These are phyloP conservation scores for Sporothrix globosa DNA, from an alignment of 2,329 filamentous ascomycete species.

Conservation along the genomic window DNA sequence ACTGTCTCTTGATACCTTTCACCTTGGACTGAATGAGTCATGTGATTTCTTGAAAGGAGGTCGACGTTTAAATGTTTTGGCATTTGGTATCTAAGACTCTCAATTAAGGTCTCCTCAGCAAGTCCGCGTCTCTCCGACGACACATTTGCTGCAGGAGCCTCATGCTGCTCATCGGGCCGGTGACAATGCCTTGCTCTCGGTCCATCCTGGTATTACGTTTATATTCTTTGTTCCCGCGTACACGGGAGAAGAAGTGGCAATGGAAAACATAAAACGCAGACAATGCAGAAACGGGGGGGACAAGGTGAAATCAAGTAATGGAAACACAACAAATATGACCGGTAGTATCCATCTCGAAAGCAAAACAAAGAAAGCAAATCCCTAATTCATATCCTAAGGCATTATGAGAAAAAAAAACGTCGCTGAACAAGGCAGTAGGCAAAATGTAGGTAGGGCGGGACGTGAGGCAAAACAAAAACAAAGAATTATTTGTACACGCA, in stretches of 20 bases:
- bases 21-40: no score
- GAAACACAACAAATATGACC: not conserved
- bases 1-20: no score
- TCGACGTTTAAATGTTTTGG: not conserved
- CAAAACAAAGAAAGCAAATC: conserved; percentile 7
- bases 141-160: not conserved
- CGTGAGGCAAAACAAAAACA: not conserved
- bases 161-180: not conserved
- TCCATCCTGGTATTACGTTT: conserved; percentile 26
- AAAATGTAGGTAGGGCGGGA: not conserved
- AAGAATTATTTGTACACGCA: conserved; percentile 8
- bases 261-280: conserved; percentile 5
- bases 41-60: no score
- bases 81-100: no score
- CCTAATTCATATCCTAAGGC: conserved; percentile 17
- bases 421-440: not conserved
- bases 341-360: not conserved
- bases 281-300: not conserved
- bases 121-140: not conserved
- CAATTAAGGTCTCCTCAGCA: not conserved
- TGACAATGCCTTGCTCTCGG: conserved; percentile 27
- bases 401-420: conserved; percentile 10
- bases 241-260: not conserved
- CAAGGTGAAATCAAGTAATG: not conserved
- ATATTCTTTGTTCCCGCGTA: not conserved